Conservation (phyloP, 179 eudicot species). For the Vitellaria paradoxa region DNA sequence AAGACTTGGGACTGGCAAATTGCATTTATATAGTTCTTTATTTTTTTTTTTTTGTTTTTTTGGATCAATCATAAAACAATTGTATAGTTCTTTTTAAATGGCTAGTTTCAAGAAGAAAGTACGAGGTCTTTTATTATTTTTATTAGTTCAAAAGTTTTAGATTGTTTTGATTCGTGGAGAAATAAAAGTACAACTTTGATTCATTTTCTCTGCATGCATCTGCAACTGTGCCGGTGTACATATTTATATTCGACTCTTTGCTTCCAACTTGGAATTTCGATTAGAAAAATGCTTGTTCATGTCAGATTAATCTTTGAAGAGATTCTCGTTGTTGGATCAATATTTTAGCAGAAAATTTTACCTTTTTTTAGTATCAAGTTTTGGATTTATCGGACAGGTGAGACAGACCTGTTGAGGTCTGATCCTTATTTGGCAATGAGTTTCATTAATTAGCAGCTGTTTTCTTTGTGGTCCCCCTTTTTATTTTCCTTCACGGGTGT, state of each 20-base stretch:
- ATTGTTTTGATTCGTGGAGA: not conserved
- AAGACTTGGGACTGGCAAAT: not conserved
- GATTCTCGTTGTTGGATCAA: no score
- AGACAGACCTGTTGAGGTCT: no score
- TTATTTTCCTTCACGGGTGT: no score
- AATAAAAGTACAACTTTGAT: conserved; percentile 14
- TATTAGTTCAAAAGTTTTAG: conserved; percentile 1
- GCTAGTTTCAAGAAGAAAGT: conserved; percentile 6
- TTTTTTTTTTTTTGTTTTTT: no score
- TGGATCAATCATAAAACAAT: no score
- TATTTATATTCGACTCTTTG: no score
- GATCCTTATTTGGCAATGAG: conserved; percentile 4
- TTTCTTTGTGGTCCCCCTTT: conserved; percentile 10
- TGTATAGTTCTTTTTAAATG: not conserved
- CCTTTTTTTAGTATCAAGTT: no score
- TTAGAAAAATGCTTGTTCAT: no score
- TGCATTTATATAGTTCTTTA: not conserved
- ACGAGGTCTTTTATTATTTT: not conserved
- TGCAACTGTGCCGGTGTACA: conserved; percentile 2
- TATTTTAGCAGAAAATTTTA: no score
- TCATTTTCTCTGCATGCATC: not conserved
- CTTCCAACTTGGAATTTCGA: no score
- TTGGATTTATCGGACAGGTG: no score
- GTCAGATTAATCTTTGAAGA: no score
- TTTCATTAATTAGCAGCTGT: not conserved